phyloP scores from a whole-genome alignment of 2,329 filamentous ascomycete species.

The Apiospora rasikravindrae region DNA sequence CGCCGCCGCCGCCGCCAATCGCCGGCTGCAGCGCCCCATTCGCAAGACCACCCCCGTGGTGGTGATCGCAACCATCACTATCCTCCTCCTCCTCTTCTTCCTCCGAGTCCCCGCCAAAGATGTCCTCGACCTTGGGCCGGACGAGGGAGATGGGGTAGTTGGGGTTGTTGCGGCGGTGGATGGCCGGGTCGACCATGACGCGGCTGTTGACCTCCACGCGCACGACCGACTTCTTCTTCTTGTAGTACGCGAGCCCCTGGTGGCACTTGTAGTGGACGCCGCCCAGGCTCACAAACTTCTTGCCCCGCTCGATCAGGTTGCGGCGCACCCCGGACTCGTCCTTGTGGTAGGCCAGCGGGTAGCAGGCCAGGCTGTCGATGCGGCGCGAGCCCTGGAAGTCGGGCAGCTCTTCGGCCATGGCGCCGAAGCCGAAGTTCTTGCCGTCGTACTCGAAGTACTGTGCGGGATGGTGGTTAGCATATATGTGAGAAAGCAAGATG shows the following conservation, averaged over 20 bases:
- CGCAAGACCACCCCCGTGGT: neutral
- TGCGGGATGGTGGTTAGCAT: neutral
- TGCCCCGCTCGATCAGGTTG: conserved; percentile 78
- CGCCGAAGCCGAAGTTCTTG: conserved; percentile 80
- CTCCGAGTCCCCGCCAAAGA: conserved; percentile 56
- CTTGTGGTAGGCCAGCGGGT: conserved; percentile 81
- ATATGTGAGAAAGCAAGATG: neutral
- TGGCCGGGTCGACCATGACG: conserved; percentile 85
- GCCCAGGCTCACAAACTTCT: conserved; percentile 80
- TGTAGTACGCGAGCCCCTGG: conserved; percentile 84
- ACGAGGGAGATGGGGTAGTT: conserved; percentile 82
- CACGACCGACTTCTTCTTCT: conserved; percentile 74
- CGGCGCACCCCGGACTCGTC: conserved; percentile 68
- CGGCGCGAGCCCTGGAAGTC: conserved; percentile 82
- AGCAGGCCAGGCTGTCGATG: conserved; percentile 78
- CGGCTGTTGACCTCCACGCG: conserved; percentile 87
- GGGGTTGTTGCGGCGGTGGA: conserved; percentile 82
- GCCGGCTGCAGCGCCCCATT: conserved; percentile 36
- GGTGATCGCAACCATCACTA: conserved; percentile 24
- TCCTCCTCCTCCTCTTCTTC: conserved; percentile 46
- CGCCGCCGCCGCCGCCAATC: conserved; percentile 31
- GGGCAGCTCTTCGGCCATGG: conserved; percentile 70
- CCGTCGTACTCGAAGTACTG: conserved; percentile 87
- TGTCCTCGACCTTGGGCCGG: conserved; percentile 71
- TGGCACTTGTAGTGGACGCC: conserved; percentile 85